Conservation (phyloP, 768 basidiomycete species). For the Sarcodon sp. region DNA sequence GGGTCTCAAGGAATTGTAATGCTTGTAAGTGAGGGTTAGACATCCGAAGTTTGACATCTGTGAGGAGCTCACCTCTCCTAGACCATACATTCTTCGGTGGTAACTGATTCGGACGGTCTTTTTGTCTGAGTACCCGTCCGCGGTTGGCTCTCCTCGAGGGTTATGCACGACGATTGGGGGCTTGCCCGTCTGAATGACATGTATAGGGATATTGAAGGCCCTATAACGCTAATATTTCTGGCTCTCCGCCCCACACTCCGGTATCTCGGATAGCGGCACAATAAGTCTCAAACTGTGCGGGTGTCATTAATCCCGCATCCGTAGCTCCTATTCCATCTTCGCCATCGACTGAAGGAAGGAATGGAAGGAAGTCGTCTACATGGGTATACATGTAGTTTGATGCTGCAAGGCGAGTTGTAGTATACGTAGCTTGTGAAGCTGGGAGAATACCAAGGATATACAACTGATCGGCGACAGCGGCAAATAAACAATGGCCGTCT, state of each 20-base stretch:
- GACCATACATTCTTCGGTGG: conserved; percentile 87
- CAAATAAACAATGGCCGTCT: conserved; percentile 94
- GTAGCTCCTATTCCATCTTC: conserved; percentile 56
- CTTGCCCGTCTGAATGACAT: conserved; percentile 75
- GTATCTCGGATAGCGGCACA: conserved; percentile 71
- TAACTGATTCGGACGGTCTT: conserved; percentile 68
- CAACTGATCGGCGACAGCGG: conserved; percentile 89
- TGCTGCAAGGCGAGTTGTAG: conserved; percentile 51
- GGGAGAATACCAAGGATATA: conserved; percentile 56
- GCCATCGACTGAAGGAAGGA: conserved; percentile 62
- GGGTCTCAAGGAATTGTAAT: conserved; percentile 79
- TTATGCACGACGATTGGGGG: conserved; percentile 81
- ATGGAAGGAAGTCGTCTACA: conserved; percentile 86
- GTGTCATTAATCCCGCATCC: conserved; percentile 63
- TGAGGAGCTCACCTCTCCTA: conserved; percentile 69
- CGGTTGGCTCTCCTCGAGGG: conserved; percentile 27
- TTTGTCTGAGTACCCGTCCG: conserved; percentile 15
- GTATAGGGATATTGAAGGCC: conserved; percentile 73
- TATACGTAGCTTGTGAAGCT: conserved; percentile 42
- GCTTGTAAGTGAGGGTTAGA: conserved; percentile 28
- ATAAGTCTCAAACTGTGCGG: conserved; percentile 54
- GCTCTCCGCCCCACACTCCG: conserved; percentile 95
- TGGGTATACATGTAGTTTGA: conserved; percentile 74
- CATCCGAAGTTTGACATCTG: background rate
- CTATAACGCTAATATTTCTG: conserved; percentile 87